A percentile compares a stretch with the other conserved stretches of the same genome.
phyloP scores from a whole-genome alignment of 768 basidiomycete genomes.

The Tulasnella sp. region DNA sequence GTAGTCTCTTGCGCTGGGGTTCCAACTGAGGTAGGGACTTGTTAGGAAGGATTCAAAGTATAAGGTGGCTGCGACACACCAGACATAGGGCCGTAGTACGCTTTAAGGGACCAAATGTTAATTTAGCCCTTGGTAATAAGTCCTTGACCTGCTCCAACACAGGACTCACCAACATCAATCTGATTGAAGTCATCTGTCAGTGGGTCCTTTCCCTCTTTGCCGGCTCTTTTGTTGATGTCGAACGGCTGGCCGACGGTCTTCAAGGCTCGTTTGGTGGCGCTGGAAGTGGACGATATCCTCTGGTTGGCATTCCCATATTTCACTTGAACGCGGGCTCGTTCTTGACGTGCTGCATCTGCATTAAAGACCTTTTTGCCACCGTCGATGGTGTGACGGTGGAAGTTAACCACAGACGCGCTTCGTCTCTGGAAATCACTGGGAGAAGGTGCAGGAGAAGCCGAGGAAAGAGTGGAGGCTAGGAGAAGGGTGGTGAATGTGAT shows the following conservation, averaged over 20 bases:
- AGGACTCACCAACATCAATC: neutral
- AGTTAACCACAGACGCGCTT: too few relatives aligned
- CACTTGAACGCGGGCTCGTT: neutral
- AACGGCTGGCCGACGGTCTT: neutral
- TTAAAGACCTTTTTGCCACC: neutral
- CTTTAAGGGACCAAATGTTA: neutral
- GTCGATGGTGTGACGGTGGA: too few relatives aligned
- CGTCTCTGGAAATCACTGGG: too few relatives aligned
- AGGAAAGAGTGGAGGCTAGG: too few relatives aligned
- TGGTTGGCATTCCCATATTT: neutral
- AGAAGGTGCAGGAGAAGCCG: too few relatives aligned
- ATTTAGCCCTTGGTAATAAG: neutral
- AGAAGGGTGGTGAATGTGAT: too few relatives aligned
- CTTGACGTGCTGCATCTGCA: neutral
- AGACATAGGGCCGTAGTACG: neutral
- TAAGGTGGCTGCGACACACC: neutral
- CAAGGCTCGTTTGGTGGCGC: neutral
- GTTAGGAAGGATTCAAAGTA: neutral
- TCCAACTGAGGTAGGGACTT: neutral
- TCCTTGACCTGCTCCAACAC: neutral
- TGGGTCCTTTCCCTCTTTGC: neutral
- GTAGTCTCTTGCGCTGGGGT: neutral
- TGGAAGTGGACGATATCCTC: neutral
- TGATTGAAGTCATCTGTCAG: neutral
- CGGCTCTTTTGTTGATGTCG: neutral